phyloP scores from a whole-genome alignment of 805 yeast genomes.

The Kluyveromyces lactis region DNA sequence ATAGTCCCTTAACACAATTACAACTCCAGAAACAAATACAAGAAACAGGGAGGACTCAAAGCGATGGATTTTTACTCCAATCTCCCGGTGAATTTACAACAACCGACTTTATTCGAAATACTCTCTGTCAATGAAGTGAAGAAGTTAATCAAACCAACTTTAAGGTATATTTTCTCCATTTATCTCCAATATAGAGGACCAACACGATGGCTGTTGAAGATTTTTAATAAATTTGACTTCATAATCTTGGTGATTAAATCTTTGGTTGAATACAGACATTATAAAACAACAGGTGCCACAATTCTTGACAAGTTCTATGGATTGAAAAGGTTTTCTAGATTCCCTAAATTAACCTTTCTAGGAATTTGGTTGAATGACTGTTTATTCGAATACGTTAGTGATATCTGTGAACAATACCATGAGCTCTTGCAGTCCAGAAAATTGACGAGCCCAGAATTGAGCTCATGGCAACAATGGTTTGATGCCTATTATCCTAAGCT shows the following conservation, averaged over 20 bases:
- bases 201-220: slow-evolving; percentile 47
- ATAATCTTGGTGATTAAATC: slow-evolving; percentile 48
- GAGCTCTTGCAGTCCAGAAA: slow-evolving; percentile 11
- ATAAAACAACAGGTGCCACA: slow-evolving; percentile 70
- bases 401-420: slow-evolving; percentile 8
- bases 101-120: slow-evolving; percentile 83
- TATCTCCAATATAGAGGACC: slow-evolving; percentile 35
- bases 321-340: slow-evolving; percentile 45
- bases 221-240: slow-evolving; percentile 65
- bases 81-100: slow-evolving; percentile 17
- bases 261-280: slow-evolving; percentile 59
- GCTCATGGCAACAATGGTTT: slow-evolving; percentile 1
- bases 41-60: not conserved
- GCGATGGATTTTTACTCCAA: slow-evolving; percentile 28
- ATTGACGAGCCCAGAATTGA: not conserved
- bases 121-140: slow-evolving; percentile 76
- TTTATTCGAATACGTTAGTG: slow-evolving; percentile 17
- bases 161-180: slow-evolving; percentile 48
- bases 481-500: slow-evolving; percentile 2
- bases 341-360: not conserved
- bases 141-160: slow-evolving; percentile 68
- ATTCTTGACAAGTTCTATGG: slow-evolving; percentile 93
- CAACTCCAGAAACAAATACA: too few relatives aligned
- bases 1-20: too few relatives aligned
- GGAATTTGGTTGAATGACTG: slow-evolving; percentile 9